phyloP scores from a whole-genome alignment of 305 asterid species.

The Fraxinus latifolia region DNA sequence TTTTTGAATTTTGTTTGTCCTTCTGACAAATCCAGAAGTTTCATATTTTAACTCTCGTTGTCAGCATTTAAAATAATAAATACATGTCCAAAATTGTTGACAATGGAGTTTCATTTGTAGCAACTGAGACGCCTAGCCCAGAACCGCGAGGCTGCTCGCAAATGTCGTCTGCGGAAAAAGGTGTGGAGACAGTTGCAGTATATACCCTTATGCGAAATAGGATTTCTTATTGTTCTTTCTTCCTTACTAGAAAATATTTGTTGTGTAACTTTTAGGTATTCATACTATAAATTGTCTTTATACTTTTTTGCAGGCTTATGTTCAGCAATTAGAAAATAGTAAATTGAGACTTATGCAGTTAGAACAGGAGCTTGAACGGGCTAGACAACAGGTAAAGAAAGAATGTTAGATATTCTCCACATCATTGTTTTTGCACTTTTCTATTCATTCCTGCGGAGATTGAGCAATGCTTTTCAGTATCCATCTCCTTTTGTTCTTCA shows the following conservation, averaged over 20 bases:
- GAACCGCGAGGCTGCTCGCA: slow-evolving; percentile 96
- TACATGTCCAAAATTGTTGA: slow-evolving; percentile 14
- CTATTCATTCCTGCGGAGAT: not conserved
- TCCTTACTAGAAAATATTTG: not conserved
- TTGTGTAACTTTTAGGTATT: not conserved
- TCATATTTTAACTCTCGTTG: not conserved
- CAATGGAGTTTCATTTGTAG: slow-evolving; percentile 36
- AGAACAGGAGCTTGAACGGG: slow-evolving; percentile 82
- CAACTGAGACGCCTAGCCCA: slow-evolving; percentile 78
- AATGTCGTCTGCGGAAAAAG: slow-evolving; percentile 83
- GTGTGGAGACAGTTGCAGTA: slow-evolving; percentile 30
- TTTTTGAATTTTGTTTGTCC: not conserved
- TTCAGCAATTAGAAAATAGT: slow-evolving; percentile 89
- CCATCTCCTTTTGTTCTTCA: not conserved
- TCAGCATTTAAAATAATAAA: not conserved
- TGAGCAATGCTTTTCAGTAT: not conserved
- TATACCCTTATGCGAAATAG: not conserved
- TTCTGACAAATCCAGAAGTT: not conserved
- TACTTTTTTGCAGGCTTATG: slow-evolving; percentile 63
- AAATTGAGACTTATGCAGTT: slow-evolving; percentile 67
- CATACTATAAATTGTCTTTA: slow-evolving; percentile 12
- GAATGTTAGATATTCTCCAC: not conserved
- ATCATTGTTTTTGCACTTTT: slow-evolving; percentile 5
- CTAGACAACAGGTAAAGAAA: slow-evolving; percentile 62
- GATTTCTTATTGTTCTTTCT: not conserved